These are phyloP conservation scores for Tolypocladium cylindrosporum DNA, from an alignment of 2,329 filamentous ascomycete species.

Conservation along the genomic window DNA sequence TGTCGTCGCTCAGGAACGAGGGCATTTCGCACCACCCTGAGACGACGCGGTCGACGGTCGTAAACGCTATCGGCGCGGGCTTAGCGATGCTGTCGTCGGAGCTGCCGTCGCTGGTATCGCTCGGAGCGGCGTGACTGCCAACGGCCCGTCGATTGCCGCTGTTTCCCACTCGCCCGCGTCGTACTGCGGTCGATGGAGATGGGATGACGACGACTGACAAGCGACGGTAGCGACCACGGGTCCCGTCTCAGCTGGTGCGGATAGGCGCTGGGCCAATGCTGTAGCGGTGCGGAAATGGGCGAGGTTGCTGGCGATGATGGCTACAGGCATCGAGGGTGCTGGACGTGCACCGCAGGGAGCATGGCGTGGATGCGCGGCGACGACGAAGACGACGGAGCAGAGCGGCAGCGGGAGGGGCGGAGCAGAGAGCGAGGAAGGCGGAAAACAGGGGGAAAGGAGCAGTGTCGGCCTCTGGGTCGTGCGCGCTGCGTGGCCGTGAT, in stretches of 20 bases:
- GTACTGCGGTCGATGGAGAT: background rate
- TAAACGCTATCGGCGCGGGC: background rate
- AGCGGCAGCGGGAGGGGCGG: background rate
- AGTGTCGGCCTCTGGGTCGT: background rate
- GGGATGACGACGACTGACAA: background rate
- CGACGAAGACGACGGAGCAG: background rate
- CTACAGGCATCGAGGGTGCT: conserved; percentile 1
- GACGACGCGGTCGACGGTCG: background rate
- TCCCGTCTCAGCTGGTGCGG: background rate
- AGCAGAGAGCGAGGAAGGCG: background rate
- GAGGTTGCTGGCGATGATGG: background rate
- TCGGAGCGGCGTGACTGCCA: background rate
- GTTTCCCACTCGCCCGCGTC: background rate
- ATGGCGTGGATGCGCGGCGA: background rate
- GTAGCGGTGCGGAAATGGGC: background rate
- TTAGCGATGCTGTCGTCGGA: background rate
- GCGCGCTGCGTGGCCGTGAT: background rate
- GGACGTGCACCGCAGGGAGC: background rate
- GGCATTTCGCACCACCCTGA: conserved; percentile 31
- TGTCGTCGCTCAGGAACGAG: conserved; percentile 41
- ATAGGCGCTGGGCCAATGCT: background rate
- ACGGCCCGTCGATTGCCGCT: background rate
- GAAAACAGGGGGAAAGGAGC: background rate
- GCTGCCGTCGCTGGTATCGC: background rate
- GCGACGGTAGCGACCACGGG: background rate